Conservation (phyloP, 2,329 filamentous ascomycete genomes). For the Incumbomyces lentus region DNA sequence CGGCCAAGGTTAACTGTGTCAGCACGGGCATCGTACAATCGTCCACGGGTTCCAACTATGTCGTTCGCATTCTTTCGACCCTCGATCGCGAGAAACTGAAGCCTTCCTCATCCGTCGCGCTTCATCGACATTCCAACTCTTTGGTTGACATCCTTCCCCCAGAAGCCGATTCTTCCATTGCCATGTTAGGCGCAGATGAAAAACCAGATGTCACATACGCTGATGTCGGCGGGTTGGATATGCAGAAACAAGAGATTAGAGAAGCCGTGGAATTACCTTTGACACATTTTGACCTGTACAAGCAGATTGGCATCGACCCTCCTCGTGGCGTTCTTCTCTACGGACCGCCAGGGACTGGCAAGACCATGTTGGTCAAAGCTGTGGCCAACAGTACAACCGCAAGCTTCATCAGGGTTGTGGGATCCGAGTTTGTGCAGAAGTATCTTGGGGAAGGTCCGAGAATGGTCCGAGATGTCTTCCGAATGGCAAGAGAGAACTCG, state of each 20-base stretch:
- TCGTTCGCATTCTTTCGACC: conserved; percentile 94
- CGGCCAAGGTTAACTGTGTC: conserved; percentile 6
- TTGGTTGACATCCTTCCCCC: conserved; percentile 98
- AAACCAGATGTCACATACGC: conserved; percentile 98
- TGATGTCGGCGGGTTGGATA: conserved; percentile 93
- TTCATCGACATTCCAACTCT: conserved; percentile 96
- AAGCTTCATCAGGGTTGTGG: conserved; percentile 95
- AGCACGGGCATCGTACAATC: conserved; percentile 98
- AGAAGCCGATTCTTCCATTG: conserved; percentile 96
- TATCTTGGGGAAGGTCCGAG: conserved; percentile 95
- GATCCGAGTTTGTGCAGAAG: conserved; percentile 97
- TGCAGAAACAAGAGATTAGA: conserved; percentile 99
- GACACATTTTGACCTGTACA: conserved; percentile 97
- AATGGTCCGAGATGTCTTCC: conserved; percentile 98
- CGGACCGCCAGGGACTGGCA: conserved; percentile 88
- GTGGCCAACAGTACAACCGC: conserved; percentile 97
- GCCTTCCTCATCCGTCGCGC: conserved; percentile 90
- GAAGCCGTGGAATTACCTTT: conserved; percentile 94
- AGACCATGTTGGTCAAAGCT: conserved; percentile 96
- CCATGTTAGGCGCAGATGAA: conserved; percentile 92
- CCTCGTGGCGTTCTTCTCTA: conserved; percentile 93
- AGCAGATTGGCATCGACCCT: conserved; percentile 97
- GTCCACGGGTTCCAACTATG: conserved; percentile 96
- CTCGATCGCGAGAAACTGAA: conserved; percentile 97
- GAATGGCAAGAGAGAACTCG: conserved; percentile 97